Evolutionary conservation across 164 flowering plant genomes (phyloP).

Genomic region (Nelumbo lutea): DNA sequence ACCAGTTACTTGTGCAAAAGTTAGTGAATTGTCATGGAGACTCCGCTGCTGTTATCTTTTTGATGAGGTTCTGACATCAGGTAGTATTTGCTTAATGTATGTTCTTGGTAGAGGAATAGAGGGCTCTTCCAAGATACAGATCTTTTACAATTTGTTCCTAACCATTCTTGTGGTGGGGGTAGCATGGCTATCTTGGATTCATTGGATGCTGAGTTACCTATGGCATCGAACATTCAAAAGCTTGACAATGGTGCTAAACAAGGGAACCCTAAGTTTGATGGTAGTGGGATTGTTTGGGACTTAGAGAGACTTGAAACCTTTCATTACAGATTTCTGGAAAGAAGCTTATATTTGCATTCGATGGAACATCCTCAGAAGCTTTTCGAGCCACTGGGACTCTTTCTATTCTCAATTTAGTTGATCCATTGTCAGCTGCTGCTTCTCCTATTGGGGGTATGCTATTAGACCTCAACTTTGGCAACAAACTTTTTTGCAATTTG

Average conservation of each 20-base stretch:
- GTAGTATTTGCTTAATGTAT: slow-evolving; percentile 76
- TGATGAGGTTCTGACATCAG: slow-evolving; percentile 70
- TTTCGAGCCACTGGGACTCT: slow-evolving; percentile 48
- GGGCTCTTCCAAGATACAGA: slow-evolving; percentile 73
- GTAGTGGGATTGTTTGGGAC: slow-evolving; percentile 85
- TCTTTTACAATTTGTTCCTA: slow-evolving; percentile 69
- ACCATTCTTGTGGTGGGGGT: slow-evolving; percentile 82
- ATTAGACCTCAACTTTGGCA: neutral
- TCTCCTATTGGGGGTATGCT: slow-evolving; percentile 76
- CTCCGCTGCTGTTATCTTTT: slow-evolving; percentile 76
- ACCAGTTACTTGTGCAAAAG: slow-evolving; percentile 43
- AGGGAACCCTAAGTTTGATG: slow-evolving; percentile 49
- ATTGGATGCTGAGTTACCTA: slow-evolving; percentile 53
- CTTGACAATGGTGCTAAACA: slow-evolving; percentile 40
- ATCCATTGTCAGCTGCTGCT: slow-evolving; percentile 86
- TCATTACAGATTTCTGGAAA: slow-evolving; percentile 66
- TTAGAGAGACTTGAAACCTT: slow-evolving; percentile 54
- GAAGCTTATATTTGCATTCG: slow-evolving; percentile 83
- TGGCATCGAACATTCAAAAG: slow-evolving; percentile 40
- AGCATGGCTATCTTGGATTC: slow-evolving; percentile 78
- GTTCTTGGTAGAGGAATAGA: slow-evolving; percentile 76
- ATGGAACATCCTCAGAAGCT: slow-evolving; percentile 65
- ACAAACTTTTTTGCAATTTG: neutral
- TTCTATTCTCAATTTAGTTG: slow-evolving; percentile 72
- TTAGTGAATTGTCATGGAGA: slow-evolving; percentile 57